Percentiles rank a stretch among this genome's conserved stretches.
phyloP scores from a whole-genome alignment of 1,139 yeast genomes.

The Pichiaceae sp. region DNA sequence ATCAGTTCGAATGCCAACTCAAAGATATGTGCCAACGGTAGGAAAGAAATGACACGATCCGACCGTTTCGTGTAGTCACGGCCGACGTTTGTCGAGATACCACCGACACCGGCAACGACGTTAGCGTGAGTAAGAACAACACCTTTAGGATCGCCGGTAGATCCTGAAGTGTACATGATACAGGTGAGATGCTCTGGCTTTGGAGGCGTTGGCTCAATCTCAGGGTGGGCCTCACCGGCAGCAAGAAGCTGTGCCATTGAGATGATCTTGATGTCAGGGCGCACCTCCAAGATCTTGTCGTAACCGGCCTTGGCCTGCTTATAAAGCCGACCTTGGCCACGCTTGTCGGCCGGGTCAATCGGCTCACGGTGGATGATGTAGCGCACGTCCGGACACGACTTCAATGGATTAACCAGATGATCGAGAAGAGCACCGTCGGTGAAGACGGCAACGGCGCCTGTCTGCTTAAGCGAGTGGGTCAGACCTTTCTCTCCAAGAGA shows the following conservation, averaged over 20 bases:
- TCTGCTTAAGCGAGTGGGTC: constrained; percentile 76
- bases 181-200: constrained; percentile 73
- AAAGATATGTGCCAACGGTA: constrained; percentile 94
- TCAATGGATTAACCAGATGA: constrained; percentile 63
- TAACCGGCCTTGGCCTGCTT: constrained; percentile 47
- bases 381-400: constrained; percentile 54
- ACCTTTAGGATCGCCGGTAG: constrained; percentile 97
- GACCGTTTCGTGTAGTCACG: constrained; percentile 39
- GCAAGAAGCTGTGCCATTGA: constrained; percentile 59
- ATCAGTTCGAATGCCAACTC: constrained; percentile 83
- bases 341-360: constrained; percentile 53
- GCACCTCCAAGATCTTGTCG: constrained; percentile 46
- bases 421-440: constrained; percentile 70
- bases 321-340: constrained; percentile 53
- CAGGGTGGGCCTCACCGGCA: constrained; percentile 44
- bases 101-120: constrained; percentile 77
- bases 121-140: constrained; percentile 77
- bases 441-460: constrained; percentile 70
- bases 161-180: constrained; percentile 98
- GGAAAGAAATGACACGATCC: constrained; percentile 76
- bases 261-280: constrained; percentile 70
- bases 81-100: constrained; percentile 61
- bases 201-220: constrained; percentile 40
- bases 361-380: constrained; percentile 64
- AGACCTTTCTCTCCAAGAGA: constrained; percentile 91